Base-by-base conservation (phyloP, 2,329 filamentous ascomycete species). In the Trichoderma arundinaceum region DNA sequence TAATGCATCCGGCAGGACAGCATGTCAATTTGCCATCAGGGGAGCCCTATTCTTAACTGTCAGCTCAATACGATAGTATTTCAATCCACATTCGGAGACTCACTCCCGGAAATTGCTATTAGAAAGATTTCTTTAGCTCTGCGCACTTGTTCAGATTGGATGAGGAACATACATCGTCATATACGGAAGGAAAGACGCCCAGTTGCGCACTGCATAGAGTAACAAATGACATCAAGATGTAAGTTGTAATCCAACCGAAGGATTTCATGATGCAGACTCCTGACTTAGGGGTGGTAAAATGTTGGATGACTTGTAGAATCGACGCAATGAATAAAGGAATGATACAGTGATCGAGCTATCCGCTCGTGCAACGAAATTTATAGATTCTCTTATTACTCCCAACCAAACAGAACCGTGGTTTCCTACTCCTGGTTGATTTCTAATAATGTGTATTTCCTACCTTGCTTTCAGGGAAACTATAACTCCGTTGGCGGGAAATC, bases 1-100 rank as follows among this genome's bases (percentile, higher is more conserved):
- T 56, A 4, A 56, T 56, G 15, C 52, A 56, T 32, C 52, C 52
- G 4, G 52, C 52, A 15, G 52, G 52, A 56, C 52, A 56, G 35
- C 52, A 43, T 17, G 52, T 43, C 17, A 56, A 1, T 56, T 8
- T 56, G 22, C 52, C 52, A 43, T 56, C 52, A 1, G 52, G 52
- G n/a, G 52, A 56, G 3, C 52, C 38, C 52, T 56, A 32, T 56
- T 7, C 22, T 56, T 28, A 2, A 43, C 13, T 41, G 41, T 56
- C 22, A 56, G 52, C 3, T 41, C 19, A 2, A 56, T 12, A 12
- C 12, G 3, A 5, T 2, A 4, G 5, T 32, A n/a, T 32, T n/a
- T 3, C 3, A 28, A 5, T 32, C 9, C 19, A 32, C 4, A 43
- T 17, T 7, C 22, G 7, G 15, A 4, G 7, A 56, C 52, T 56